phyloP scores from a whole-genome alignment of 192 early-diverging fungal species.

The Podila epicladia region DNA sequence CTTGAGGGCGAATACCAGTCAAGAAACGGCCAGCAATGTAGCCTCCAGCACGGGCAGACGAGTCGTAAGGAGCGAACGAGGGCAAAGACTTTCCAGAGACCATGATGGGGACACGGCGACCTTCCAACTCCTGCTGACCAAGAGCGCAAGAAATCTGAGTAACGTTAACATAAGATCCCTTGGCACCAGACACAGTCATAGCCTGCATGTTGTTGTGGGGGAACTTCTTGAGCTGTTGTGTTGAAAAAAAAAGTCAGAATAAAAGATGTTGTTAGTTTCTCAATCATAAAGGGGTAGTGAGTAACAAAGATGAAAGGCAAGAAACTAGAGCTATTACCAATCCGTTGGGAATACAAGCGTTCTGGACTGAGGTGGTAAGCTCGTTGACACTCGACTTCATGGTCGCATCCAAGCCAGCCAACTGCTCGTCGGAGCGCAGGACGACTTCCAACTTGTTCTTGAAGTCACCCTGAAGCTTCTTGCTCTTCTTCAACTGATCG shows the following conservation, averaged over 20 bases:
- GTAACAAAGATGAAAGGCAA: neutral
- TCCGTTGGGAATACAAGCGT: conserved; percentile 76
- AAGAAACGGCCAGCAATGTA: conserved; percentile 97
- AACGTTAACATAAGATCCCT: conserved; percentile 95
- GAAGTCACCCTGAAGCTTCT: conserved; percentile 64
- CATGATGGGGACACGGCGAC: conserved; percentile 97
- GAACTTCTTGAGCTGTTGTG: conserved; percentile 73
- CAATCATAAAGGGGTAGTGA: neutral
- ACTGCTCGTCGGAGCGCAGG: conserved; percentile 82
- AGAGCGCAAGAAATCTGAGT: conserved; percentile 97
- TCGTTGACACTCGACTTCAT: conserved; percentile 88
- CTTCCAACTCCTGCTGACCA: conserved; percentile 98
- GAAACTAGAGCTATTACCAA: conserved; percentile 51
- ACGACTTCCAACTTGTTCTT: conserved; percentile 85
- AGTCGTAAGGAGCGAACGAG: conserved; percentile 92
- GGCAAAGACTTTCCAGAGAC: conserved; percentile 97
- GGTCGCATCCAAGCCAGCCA: conserved; percentile 88
- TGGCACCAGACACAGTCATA: conserved; percentile 99
- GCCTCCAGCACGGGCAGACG: conserved; percentile 92
- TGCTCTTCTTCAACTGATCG: conserved; percentile 28
- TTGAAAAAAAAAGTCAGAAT: neutral
- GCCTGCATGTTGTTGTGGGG: conserved; percentile 98
- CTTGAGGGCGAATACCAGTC: conserved; percentile 97
- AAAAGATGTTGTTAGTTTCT: neutral
- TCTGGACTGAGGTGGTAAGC: conserved; percentile 83